phyloP scores from a whole-genome alignment of 176 grass and related monocot species.

The Rhynchospora breviuscula region DNA sequence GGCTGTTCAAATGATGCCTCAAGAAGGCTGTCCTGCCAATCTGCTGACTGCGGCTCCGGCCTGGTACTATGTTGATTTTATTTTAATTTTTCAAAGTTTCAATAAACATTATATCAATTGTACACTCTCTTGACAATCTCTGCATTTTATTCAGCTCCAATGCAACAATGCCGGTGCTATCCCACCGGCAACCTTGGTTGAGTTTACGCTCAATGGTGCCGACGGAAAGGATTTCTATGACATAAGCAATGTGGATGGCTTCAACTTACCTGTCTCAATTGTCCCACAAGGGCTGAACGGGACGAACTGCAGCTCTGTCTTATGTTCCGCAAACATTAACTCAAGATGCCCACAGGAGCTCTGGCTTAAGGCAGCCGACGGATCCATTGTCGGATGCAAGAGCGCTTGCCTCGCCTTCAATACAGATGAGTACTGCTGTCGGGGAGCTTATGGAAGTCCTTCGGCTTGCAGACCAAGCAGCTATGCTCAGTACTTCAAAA shows the following conservation, averaged over 20 bases:
- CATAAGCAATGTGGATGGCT: slow-evolving; percentile 80
- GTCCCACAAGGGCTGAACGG: slow-evolving; percentile 14
- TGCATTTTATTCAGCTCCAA: background rate
- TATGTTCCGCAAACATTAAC: slow-evolving; percentile 52
- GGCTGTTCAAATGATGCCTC: no score
- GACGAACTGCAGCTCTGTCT: slow-evolving; percentile 25
- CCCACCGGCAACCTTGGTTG: slow-evolving; percentile 48
- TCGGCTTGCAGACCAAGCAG: slow-evolving; percentile 28
- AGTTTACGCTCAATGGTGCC: slow-evolving; percentile 48
- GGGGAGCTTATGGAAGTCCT: slow-evolving; percentile 27
- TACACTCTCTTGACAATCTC: background rate
- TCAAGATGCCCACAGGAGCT: slow-evolving; percentile 44
- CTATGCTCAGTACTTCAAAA: slow-evolving; percentile 61
- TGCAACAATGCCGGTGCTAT: slow-evolving; percentile 35
- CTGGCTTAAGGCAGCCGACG: background rate
- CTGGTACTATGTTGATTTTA: no score
- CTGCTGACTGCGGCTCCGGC: no score
- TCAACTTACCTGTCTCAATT: slow-evolving; percentile 53
- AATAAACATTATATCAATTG: background rate
- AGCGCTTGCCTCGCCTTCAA: slow-evolving; percentile 61
- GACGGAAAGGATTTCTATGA: slow-evolving; percentile 71
- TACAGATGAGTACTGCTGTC: slow-evolving; percentile 52
- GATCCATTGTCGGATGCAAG: slow-evolving; percentile 41
- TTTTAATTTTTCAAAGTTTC: background rate
- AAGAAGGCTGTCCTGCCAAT: no score